Evolutionary conservation across 768 basidiomycete species (phyloP), one percentile per base, ranked within the genome.

Genomic region (Fistulinella prunicolor): DNA sequence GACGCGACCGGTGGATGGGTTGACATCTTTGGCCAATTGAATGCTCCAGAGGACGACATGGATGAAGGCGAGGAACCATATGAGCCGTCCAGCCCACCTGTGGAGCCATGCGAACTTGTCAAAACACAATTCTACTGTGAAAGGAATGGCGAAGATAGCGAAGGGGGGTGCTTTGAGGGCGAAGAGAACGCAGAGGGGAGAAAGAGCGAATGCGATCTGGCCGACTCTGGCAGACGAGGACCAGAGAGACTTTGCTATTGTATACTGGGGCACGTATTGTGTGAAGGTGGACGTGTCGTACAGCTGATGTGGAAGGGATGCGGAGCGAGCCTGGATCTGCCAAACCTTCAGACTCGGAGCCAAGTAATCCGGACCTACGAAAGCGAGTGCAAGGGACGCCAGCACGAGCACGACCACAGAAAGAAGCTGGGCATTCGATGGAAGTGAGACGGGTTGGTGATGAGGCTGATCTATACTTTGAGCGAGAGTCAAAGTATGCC

Each of bases 21-120:
- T 70, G 49, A 64, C 68, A 49, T 89, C 85, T 13, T 62, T 68
- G 34, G 65, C 62, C 36, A 90, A 70, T 60, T 89, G 83, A 6
- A 85, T 73, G 47, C 79, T 81, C 89, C 88, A 91, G 1, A 84
- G 66, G 3, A 66, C 71, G 26, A 83, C 80, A 62, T 91, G 88
- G 3, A 80, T 54, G 3, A 76, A 63, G 7, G 78, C 76, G 44
- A 86, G 62, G 39, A 81, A 61, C 81, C 85, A 91, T 19, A 89
- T 74, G 36, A 89, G 66, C 44, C 86, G 72, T 2, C 83, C 89
- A 4, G 78, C 69, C 82, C 86, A 86, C 22, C 79, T 77, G 64
- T 90, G 89, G 7, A 89, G 68, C 66, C 80, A 74, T 5, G 80
- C 75, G 9, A 89, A 77, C 61, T 87, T 87, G 72, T 91, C 88